phyloP scores from a whole-genome alignment of 805 yeast species.

The Ogataea naganishii region DNA sequence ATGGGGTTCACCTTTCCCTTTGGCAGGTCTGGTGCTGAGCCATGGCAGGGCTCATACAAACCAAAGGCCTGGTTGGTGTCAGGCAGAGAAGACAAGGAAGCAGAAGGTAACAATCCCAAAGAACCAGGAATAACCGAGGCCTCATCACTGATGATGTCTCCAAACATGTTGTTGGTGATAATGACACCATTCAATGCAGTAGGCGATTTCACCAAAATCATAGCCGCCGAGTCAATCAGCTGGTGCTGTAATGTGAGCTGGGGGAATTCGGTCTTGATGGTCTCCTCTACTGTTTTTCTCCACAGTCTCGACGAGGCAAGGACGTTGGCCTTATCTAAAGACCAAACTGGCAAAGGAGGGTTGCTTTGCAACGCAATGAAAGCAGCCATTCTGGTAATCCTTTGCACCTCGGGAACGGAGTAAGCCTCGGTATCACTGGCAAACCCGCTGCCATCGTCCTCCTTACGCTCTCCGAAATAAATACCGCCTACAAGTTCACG shows the following conservation, averaged over 20 bases:
- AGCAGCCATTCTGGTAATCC: conserved; percentile 98
- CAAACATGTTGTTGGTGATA: conserved; percentile 94
- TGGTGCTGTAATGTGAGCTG: conserved; percentile 83
- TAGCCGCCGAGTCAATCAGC: conserved; percentile 96
- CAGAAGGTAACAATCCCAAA: conserved; percentile 89
- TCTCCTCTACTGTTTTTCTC: conserved; percentile 88
- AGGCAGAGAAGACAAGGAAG: conserved; percentile 95
- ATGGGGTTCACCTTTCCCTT: conserved; percentile 87
- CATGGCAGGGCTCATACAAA: conserved; percentile 96
- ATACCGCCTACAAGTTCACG: conserved; percentile 98
- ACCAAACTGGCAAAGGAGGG: conserved; percentile 95
- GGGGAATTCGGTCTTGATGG: conserved; percentile 85
- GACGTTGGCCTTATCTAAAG: conserved; percentile 95
- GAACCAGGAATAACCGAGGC: conserved; percentile 98
- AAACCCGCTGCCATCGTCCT: conserved; percentile 77
- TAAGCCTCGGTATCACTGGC: conserved; percentile 95
- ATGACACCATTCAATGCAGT: conserved; percentile 87
- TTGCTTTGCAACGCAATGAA: conserved; percentile 86
- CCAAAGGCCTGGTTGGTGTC: conserved; percentile 93
- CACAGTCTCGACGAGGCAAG: conserved; percentile 93
- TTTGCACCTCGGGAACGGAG: conserved; percentile 83
- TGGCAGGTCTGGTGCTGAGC: conserved; percentile 93
- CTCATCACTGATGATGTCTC: conserved; percentile 96
- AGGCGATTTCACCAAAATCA: conserved; percentile 91
- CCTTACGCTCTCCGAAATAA: conserved; percentile 92